Conservation (phyloP, 352 stramenopile species). For the Poterioochromonas sp. region DNA sequence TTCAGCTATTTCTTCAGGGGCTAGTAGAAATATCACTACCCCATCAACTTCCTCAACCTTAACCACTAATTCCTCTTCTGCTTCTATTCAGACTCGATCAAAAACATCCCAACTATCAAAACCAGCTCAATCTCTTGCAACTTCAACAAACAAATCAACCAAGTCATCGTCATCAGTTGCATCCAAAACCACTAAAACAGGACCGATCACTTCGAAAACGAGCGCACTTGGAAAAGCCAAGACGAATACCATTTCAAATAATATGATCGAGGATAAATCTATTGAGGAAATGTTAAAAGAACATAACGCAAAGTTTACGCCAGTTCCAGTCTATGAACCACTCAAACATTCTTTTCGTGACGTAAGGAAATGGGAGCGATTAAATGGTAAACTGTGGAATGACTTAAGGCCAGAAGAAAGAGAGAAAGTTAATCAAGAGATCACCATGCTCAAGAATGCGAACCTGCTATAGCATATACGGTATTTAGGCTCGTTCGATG, state of each 20-base stretch:
- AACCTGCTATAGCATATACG: not conserved
- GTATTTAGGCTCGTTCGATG: slow-evolving; percentile 12
- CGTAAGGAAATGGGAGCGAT: slow-evolving; percentile 4
- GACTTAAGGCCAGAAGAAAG: slow-evolving; percentile 8
- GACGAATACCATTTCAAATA: not conserved
- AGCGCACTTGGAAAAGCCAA: not conserved
- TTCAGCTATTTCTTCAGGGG: too few species aligned
- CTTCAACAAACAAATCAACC: too few species aligned
- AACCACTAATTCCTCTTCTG: too few species aligned
- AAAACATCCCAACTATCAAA: too few species aligned
- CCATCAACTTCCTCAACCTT: too few species aligned
- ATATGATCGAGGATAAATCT: not conserved
- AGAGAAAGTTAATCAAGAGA: not conserved
- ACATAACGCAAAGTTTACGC: slow-evolving; percentile 6
- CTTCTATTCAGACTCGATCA: too few species aligned
- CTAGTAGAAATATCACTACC: too few species aligned
- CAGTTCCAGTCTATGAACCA: not conserved
- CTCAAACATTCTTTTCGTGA: not conserved
- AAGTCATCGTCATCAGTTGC: not conserved
- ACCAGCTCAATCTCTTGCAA: too few species aligned
- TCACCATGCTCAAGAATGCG: not conserved
- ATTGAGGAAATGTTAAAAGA: not conserved
- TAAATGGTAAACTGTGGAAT: not conserved
- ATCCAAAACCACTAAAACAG: too few species aligned
- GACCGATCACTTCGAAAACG: not conserved